phyloP scores from a whole-genome alignment of 139 green algal genomes.

The Micractinium conductrix region DNA sequence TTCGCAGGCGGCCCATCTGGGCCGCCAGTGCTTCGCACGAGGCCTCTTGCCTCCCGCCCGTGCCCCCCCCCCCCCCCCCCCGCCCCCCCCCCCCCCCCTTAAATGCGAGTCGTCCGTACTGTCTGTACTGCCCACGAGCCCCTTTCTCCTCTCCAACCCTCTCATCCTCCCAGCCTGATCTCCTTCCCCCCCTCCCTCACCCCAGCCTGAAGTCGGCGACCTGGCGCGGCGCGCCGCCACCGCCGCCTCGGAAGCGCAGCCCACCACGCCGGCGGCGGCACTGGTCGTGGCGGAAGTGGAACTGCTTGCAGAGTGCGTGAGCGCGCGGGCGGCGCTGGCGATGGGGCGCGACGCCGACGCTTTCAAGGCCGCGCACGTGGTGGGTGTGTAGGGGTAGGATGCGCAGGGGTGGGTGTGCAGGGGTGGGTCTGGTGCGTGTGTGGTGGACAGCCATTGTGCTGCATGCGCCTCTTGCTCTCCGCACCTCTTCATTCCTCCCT shows the following conservation, averaged over 20 bases:
- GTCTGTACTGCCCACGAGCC: too few relatives aligned
- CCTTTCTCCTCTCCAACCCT: neutral
- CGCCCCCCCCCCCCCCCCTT: neutral
- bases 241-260: conserved; percentile 17
- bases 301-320: conserved; percentile 30
- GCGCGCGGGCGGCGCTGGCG: conserved; percentile 23
- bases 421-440: too few relatives aligned
- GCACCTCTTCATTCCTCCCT: too few relatives aligned
- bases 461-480: too few relatives aligned
- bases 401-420: too few relatives aligned
- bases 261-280: neutral
- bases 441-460: too few relatives aligned
- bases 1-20: too few relatives aligned
- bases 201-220: conserved; percentile 33
- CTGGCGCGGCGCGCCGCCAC: conserved; percentile 38
- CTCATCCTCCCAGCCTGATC: neutral
- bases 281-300: conserved; percentile 42
- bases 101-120: too few relatives aligned
- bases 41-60: too few relatives aligned
- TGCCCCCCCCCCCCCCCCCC: neutral
- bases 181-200: neutral
- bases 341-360: conserved; percentile 38
- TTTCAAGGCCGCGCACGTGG: conserved; percentile 39
- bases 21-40: too few relatives aligned
- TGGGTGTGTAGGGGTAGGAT: neutral